Evolutionary conservation across 352 stramenopile genomes (phyloP), one percentile per base, ranked within the genome.

Genomic region (Globisporangium apiculatum): DNA sequence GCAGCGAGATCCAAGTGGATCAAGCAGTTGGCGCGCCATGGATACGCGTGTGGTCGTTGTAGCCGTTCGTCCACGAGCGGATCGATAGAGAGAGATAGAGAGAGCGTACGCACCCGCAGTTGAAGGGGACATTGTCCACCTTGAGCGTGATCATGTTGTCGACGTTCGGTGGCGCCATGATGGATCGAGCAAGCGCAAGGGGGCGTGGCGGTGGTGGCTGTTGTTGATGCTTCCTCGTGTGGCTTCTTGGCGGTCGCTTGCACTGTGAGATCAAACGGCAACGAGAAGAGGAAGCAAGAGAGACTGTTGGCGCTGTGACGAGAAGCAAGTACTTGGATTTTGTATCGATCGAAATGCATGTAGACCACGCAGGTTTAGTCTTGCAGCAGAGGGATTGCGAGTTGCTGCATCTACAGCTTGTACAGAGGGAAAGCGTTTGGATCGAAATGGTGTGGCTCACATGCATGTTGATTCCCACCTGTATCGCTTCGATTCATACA

Each of bases 71-170:
- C 3, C 24, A 31, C 24, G 24, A 31, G 24, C 1, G 24, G 24
- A 31, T 31, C 24, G 24, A 43, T 43, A 54, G 35, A 42, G 35
- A 43, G 7, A 10, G 35, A 43, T 15, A 10, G 15, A 41, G 15
- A 41, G 38, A 75, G 24, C 24, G 24, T 31, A 31, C 75, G 60
- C 64, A 89, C 79, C 73, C 77, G 52, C 83, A 76, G 65, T 84
- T 65, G 71, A 87, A 92, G 12, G 83, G 77, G 51, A 95, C 82
- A 67, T 95, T 95, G 76, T 95, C 86, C 67, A 94, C 81, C 74
- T 94, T 92, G 61, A 93, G 84, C 52, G 82, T 91, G 68, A 83
- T 76, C 83, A 93, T 93, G 65, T 61, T 77, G 61, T 91, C 79
- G 59, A 93, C 77, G 67, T 89, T 81, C 7, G 83, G 83, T 59